These are phyloP conservation scores for Phytophthora pisi DNA, from an alignment of 352 stramenopile species.

Conservation along the genomic window DNA sequence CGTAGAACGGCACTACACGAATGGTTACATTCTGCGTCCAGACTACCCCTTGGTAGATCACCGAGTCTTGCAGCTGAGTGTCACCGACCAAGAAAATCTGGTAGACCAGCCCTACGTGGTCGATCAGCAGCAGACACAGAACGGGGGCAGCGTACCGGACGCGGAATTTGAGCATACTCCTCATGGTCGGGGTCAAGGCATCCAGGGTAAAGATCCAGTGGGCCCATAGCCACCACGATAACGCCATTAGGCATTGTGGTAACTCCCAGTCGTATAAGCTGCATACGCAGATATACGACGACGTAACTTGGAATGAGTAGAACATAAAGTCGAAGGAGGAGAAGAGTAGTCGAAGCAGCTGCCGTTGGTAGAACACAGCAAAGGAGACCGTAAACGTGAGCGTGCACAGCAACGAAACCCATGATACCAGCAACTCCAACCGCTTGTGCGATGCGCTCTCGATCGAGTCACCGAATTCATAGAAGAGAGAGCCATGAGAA, in stretches of 20 bases:
- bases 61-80: constrained; percentile 11
- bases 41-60: constrained; percentile 6
- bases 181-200: constrained; percentile 38
- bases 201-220: constrained; percentile 38
- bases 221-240: constrained; percentile 32
- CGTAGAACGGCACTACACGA: constrained; percentile 20
- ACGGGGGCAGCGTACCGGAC: constrained; percentile 4
- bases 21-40: constrained; percentile 9
- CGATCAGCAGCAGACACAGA: constrained; percentile 3
- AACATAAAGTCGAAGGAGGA: constrained; percentile 54
- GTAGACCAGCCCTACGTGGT: constrained; percentile 10
- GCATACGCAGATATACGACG: constrained; percentile 35
- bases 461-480: not conserved
- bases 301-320: constrained; percentile 36
- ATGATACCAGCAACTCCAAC: not conserved
- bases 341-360: constrained; percentile 38
- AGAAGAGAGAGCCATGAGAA: constrained; percentile 1
- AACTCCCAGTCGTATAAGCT: constrained; percentile 23
- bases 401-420: constrained; percentile 9
- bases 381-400: constrained; percentile 23
- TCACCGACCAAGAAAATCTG: constrained; percentile 11
- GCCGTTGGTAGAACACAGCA: constrained; percentile 30
- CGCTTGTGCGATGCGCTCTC: not conserved
- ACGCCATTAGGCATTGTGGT: constrained; percentile 13
- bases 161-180: constrained; percentile 17